Base-by-base conservation (phyloP, 1,139 yeast genomes). In the Candida labiduridarum region DNA sequence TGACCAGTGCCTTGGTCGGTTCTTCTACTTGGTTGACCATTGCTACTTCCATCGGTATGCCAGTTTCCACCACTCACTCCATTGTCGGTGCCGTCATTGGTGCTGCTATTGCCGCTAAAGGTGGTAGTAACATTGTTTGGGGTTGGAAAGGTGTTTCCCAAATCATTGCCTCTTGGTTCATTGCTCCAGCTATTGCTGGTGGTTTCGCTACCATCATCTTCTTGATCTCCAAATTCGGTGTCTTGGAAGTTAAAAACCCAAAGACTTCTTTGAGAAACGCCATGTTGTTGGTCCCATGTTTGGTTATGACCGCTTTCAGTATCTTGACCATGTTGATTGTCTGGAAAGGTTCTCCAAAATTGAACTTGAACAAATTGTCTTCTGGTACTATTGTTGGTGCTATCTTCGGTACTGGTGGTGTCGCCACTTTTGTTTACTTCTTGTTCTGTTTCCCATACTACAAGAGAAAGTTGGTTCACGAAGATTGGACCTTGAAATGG, bases 51-150 rank as follows among this genome's bases (percentile, higher is more conserved):
- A 66, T 85, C 39, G 89, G 90, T 56, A 79, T 85, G 79, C 92
- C 94, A 27, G 91, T 85, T 45, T 86, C 92, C 14, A 85, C 92
- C 31, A 87, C 94, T 19, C 92, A 87, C 62, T 84, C 91, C 11
- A 85, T 87, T 59, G 88, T 87, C 47, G 94, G 92, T 63, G 92
- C 85, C 35, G 79, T 85, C 46, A 84, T 86, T 55, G 94, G 95
- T 56, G 78, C 88, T 15, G 85, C 89, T 52, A 80, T 87, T 61
- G 95, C 92, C 46, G 85, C 92, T 29, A 76, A 75, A 56, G 85
- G 84, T 53, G 84, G 81, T 41, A 61, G 68, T 2, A 73, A 80
- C 52, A 79, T 87, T 52, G 70, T 67, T 52, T 87, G 94, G 95
- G 92, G 90, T 22, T 87, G 94, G 94, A 53, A 58, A 16, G 91